These are phyloP conservation scores for Tolypocladium cylindrosporum DNA, from an alignment of 2,329 filamentous ascomycete species.

Conservation along the genomic window DNA sequence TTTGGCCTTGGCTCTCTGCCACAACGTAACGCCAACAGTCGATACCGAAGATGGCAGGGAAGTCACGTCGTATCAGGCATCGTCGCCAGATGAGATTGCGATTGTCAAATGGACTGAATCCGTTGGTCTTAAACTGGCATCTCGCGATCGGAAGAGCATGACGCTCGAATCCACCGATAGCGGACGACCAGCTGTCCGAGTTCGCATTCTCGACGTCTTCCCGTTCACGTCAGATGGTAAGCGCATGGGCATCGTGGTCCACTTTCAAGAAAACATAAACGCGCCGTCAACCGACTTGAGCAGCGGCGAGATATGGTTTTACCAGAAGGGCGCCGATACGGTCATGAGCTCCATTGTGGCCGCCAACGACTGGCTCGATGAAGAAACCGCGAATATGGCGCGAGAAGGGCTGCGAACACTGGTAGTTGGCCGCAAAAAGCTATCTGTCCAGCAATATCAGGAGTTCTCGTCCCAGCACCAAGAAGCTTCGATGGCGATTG, in stretches of 20 bases:
- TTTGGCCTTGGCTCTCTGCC: conserved; percentile 82
- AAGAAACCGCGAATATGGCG: conserved; percentile 99
- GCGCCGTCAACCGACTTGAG: conserved; percentile 39
- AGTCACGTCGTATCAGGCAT: conserved; percentile 86
- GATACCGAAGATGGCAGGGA: conserved; percentile 73
- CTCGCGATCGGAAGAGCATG: conserved; percentile 83
- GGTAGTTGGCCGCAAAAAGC: conserved; percentile 83
- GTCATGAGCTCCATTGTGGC: conserved; percentile 96
- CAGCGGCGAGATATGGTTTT: conserved; percentile 88
- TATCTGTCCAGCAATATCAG: conserved; percentile 69
- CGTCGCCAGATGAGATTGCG: conserved; percentile 94
- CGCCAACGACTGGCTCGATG: conserved; percentile 95
- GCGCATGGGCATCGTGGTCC: conserved; percentile 93
- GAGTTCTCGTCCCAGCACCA: conserved; percentile 69
- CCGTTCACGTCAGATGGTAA: conserved; percentile 98
- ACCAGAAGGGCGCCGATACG: conserved; percentile 95
- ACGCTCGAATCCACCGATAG: conserved; percentile 67
- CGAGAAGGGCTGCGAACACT: conserved; percentile 89
- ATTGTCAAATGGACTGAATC: conserved; percentile 94
- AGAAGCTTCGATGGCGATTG: conserved; percentile 71
- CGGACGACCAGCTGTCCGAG: conserved; percentile 66
- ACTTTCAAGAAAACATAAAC: conserved; percentile 55
- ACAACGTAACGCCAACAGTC: conserved; percentile 80
- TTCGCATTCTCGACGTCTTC: conserved; percentile 86
- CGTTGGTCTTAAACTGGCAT: conserved; percentile 73